Conservation (phyloP, 495 filamentous ascomycete species). For the Aspergillus egyptiacus region DNA sequence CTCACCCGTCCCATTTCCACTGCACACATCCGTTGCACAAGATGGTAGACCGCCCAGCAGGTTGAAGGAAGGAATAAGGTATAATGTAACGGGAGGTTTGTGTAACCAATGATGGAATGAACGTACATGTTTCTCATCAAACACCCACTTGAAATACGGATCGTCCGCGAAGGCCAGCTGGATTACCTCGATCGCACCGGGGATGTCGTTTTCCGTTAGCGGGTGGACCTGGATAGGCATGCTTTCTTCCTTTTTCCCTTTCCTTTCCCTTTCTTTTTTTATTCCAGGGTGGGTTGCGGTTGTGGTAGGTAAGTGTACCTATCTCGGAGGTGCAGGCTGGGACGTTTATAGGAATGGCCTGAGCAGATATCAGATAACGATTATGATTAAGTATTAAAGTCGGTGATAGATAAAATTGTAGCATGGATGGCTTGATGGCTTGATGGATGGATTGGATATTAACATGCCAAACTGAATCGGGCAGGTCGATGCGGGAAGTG, state of each 20-base stretch:
- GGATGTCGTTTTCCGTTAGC: slow-evolving; percentile 53
- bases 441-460: no score
- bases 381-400: neutral
- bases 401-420: neutral
- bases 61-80: neutral
- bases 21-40: no score
- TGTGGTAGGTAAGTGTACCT: neutral
- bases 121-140: slow-evolving; percentile 46
- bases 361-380: no score
- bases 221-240: slow-evolving; percentile 54
- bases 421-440: no score
- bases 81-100: no score
- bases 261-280: neutral
- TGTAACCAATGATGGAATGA: no score
- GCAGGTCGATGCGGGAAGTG: slow-evolving; percentile 14
- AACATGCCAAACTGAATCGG: slow-evolving; percentile 6
- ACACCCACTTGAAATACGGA: slow-evolving; percentile 61
- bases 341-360: no score
- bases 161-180: slow-evolving; percentile 60
- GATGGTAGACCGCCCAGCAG: no score
- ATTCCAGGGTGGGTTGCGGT: neutral
- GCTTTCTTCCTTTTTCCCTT: neutral
- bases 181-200: slow-evolving; percentile 51
- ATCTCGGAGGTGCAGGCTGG: no score
- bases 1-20: no score